Percentiles rank a stretch among this genome's conserved stretches.
Evolutionary conservation across 2,329 filamentous ascomycete genomes (phyloP).

Genomic region (Fusarium agapanthi): DNA sequence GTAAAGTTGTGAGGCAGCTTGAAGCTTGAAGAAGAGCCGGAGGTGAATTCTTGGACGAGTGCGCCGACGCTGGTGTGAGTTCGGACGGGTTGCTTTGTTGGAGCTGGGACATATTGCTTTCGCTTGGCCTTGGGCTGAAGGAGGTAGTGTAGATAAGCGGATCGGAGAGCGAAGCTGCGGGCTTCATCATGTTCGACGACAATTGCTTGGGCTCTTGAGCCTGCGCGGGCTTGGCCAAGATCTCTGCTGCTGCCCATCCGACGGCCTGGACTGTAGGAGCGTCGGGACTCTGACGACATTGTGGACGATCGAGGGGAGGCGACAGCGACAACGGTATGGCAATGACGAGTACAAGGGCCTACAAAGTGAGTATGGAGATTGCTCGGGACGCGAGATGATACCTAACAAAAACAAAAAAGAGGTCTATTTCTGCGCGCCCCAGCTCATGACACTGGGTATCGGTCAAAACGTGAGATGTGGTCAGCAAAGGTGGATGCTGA

Average conservation of each 20-base stretch:
- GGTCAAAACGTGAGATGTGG: constrained; percentile 15
- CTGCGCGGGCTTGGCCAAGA: constrained; percentile 52
- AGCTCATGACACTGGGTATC: constrained; percentile 43
- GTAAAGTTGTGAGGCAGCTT: constrained; percentile 68
- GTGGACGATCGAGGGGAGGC: constrained; percentile 13
- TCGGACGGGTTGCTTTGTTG: constrained; percentile 69
- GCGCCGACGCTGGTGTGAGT: constrained; percentile 81
- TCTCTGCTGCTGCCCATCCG: constrained; percentile 56
- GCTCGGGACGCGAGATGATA: constrained; percentile 45
- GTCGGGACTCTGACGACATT: constrained; percentile 63
- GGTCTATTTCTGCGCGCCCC: constrained; percentile 36
- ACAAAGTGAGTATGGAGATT: constrained; percentile 16
- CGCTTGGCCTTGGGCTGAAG: constrained; percentile 90
- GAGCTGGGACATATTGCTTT: constrained; percentile 81
- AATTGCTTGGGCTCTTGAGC: constrained; percentile 57
- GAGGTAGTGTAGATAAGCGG: constrained; percentile 91
- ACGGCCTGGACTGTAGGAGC: constrained; percentile 56
- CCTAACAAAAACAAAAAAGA: constrained; percentile 27
- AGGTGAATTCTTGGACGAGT: constrained; percentile 85
- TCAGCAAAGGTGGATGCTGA: constrained; percentile 26
- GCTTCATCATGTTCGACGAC: constrained; percentile 78
- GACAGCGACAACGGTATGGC: constrained; percentile 20
- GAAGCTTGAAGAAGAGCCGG: constrained; percentile 57
- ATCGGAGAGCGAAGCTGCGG: constrained; percentile 88
- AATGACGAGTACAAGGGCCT: constrained; percentile 14